Evolutionary conservation across 75 land plant species (phyloP).

Genomic region (Picea sitchensis): DNA sequence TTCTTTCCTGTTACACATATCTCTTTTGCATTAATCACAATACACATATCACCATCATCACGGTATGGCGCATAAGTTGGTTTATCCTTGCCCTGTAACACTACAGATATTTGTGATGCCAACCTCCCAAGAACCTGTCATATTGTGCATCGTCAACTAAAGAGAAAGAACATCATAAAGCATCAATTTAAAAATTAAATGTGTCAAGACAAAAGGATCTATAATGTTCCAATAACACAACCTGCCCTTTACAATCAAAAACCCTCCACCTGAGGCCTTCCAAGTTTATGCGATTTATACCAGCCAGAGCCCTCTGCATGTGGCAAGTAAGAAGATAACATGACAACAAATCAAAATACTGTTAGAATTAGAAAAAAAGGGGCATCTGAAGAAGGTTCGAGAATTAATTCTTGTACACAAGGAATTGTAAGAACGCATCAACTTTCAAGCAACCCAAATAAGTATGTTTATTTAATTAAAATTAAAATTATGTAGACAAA

Average conservation of each 20-base stretch:
- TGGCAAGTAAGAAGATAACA: not conserved
- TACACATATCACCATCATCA: slow-evolving; percentile 94
- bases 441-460: not conserved
- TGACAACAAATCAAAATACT: not conserved
- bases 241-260: slow-evolving; percentile 92
- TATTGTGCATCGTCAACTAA: not conserved
- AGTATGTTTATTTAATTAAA: not conserved
- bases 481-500: not conserved
- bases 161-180: not conserved
- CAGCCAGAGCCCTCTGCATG: slow-evolving; percentile 85
- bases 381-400: not conserved
- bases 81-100: slow-evolving; percentile 91
- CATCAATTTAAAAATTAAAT: not conserved
- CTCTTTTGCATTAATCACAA: slow-evolving; percentile 90
- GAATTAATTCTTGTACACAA: not conserved
- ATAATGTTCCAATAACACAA: slow-evolving; percentile 13
- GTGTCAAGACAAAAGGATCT: not conserved
- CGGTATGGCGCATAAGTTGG: slow-evolving; percentile 84
- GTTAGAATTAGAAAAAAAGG: not conserved
- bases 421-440: not conserved
- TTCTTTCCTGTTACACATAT: slow-evolving; percentile 78
- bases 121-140: slow-evolving; percentile 83
- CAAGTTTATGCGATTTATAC: slow-evolving; percentile 64
- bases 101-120: slow-evolving; percentile 80
- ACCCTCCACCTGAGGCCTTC: slow-evolving; percentile 88